Percentiles rank a stretch among this genome's conserved stretches.
Evolutionary conservation across 2,329 filamentous ascomycete genomes (phyloP).

Genomic region (Talaromyces sp.): DNA sequence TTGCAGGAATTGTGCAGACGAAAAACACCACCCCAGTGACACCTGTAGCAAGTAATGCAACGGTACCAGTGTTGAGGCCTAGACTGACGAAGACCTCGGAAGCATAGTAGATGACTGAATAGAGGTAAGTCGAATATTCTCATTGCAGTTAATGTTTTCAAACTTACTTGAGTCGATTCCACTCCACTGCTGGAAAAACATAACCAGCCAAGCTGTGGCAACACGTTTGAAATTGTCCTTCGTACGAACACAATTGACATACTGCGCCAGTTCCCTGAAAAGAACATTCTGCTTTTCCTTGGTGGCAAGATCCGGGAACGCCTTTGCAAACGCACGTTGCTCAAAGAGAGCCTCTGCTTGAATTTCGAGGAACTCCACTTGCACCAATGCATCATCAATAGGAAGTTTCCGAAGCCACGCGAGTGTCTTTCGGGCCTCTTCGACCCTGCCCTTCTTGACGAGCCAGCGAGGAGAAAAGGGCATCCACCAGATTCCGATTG

Average conservation of each 20-base stretch:
- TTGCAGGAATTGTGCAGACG: slow-evolving; percentile 30
- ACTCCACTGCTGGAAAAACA: slow-evolving; percentile 50
- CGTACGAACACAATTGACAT: slow-evolving; percentile 47
- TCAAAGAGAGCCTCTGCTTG: slow-evolving; percentile 47
- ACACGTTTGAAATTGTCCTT: slow-evolving; percentile 52
- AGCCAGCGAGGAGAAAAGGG: slow-evolving; percentile 57
- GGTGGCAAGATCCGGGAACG: slow-evolving; percentile 35
- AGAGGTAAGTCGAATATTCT: slow-evolving; percentile 22
- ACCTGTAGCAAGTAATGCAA: slow-evolving; percentile 33
- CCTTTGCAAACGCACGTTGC: slow-evolving; percentile 41
- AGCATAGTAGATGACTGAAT: slow-evolving; percentile 41
- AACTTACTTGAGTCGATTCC: slow-evolving; percentile 40
- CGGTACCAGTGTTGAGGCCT: slow-evolving; percentile 32
- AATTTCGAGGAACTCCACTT: slow-evolving; percentile 48
- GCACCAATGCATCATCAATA: slow-evolving; percentile 37
- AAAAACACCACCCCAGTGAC: slow-evolving; percentile 34
- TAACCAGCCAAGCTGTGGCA: slow-evolving; percentile 43
- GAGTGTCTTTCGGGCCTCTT: slow-evolving; percentile 32
- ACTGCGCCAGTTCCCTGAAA: slow-evolving; percentile 49
- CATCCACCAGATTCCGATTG: slow-evolving; percentile 43
- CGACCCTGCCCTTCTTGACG: slow-evolving; percentile 43
- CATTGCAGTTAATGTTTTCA: not conserved
- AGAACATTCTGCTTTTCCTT: slow-evolving; percentile 41
- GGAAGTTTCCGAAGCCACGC: slow-evolving; percentile 17
- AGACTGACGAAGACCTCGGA: slow-evolving; percentile 37